phyloP scores from a whole-genome alignment of 2,329 filamentous ascomycete genomes.

The Xylaria sp. region DNA sequence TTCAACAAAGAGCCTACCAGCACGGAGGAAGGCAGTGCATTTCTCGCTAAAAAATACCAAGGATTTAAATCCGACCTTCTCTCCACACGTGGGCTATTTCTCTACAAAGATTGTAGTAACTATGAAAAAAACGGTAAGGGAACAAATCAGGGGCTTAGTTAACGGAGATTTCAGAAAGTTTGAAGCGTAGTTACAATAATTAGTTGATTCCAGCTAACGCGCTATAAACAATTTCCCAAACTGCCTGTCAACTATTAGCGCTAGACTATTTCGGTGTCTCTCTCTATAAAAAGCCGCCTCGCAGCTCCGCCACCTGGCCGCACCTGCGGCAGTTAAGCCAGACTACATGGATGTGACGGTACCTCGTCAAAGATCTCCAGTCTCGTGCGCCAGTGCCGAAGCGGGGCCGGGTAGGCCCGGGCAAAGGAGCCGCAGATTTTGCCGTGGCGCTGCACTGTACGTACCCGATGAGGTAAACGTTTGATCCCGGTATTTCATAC shows the following conservation, averaged over 20 bases:
- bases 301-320: neutral
- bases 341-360: neutral
- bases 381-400: constrained; percentile 18
- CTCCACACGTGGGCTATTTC: constrained; percentile 43
- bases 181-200: neutral
- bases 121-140: constrained; percentile 37
- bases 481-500: neutral
- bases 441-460: neutral
- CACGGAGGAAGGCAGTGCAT: constrained; percentile 36
- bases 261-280: too few relatives aligned
- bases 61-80: constrained; percentile 41
- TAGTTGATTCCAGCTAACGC: too few relatives aligned
- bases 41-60: constrained; percentile 31
- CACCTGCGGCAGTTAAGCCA: neutral
- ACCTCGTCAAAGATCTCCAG: neutral
- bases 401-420: constrained; percentile 29
- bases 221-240: too few relatives aligned
- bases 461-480: neutral
- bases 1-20: constrained; percentile 42
- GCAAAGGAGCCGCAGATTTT: constrained; percentile 23
- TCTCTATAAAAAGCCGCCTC: neutral
- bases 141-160: constrained; percentile 36
- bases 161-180: constrained; percentile 22
- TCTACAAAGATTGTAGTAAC: constrained; percentile 39
- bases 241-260: too few relatives aligned